Evolutionary conservation across 306 rosid species (phyloP).

Genomic region (Cicer cuneatum): DNA sequence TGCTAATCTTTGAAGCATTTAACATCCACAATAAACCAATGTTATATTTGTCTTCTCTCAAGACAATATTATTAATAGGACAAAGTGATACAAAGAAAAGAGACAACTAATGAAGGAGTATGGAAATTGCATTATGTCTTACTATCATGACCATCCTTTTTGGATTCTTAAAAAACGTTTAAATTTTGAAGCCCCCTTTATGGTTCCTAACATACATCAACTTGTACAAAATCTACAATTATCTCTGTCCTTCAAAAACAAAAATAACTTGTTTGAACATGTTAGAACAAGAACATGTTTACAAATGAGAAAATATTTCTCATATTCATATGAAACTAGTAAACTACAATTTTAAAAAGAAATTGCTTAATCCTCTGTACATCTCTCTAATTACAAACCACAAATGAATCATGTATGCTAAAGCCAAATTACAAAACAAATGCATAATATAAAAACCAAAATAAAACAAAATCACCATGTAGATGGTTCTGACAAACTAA

Average conservation of each 20-base stretch:
- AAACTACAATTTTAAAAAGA: conserved; percentile 36
- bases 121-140: conserved; percentile 43
- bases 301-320: conserved; percentile 31
- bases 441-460: neutral
- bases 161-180: conserved; percentile 41
- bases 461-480: conserved; percentile 38
- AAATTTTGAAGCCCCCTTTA: conserved; percentile 22
- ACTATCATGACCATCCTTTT: neutral
- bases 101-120: conserved; percentile 11
- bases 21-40: neutral
- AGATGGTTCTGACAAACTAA: conserved; percentile 40
- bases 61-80: neutral
- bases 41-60: neutral
- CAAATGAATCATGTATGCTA: conserved; percentile 23
- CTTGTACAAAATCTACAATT: conserved; percentile 8
- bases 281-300: conserved; percentile 14
- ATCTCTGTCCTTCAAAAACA: neutral
- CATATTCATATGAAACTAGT: conserved; percentile 35
- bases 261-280: neutral
- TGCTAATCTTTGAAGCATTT: neutral
- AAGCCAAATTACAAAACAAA: conserved; percentile 23
- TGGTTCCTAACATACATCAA: neutral
- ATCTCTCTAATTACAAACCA: conserved; percentile 43
- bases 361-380: conserved; percentile 48
- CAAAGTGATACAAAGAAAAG: neutral